Evolutionary conservation across 202 grass and related monocot genomes (phyloP).

Genomic region (Saccharum hybrid): DNA sequence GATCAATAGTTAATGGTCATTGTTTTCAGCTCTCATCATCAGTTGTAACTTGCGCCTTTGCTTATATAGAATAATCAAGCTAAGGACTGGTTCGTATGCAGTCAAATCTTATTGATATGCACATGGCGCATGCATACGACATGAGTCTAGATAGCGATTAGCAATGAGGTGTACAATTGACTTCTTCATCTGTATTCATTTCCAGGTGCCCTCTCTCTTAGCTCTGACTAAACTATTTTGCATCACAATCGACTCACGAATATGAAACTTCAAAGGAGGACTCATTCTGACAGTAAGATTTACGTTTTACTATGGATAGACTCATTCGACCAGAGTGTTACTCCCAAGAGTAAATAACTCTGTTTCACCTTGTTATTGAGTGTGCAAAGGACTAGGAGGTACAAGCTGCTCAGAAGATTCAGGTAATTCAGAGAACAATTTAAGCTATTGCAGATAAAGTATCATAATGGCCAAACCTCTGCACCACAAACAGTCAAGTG

Average conservation of each 20-base stretch:
- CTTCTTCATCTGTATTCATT: background rate
- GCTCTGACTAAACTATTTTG: background rate
- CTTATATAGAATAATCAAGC: background rate
- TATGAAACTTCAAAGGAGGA: too few species aligned
- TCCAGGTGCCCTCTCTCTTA: background rate
- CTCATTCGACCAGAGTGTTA: background rate
- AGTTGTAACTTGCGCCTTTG: background rate
- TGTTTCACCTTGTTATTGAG: background rate
- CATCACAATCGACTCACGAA: too few species aligned
- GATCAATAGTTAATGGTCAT: background rate
- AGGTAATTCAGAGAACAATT: background rate
- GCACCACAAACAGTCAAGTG: constrained; percentile 3
- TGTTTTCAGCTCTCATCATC: constrained; percentile 7
- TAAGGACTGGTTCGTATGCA: background rate
- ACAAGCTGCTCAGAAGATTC: background rate
- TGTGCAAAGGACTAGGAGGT: background rate
- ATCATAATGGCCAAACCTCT: background rate
- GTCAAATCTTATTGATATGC: background rate
- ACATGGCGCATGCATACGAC: background rate
- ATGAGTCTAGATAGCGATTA: background rate
- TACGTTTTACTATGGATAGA: background rate
- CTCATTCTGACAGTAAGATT: background rate
- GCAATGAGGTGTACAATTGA: background rate
- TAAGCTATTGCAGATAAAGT: background rate
- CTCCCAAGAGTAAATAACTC: background rate